These are phyloP conservation scores for Lipomyces orientalis DNA, from an alignment of 805 yeast genomes.

Conservation along the genomic window DNA sequence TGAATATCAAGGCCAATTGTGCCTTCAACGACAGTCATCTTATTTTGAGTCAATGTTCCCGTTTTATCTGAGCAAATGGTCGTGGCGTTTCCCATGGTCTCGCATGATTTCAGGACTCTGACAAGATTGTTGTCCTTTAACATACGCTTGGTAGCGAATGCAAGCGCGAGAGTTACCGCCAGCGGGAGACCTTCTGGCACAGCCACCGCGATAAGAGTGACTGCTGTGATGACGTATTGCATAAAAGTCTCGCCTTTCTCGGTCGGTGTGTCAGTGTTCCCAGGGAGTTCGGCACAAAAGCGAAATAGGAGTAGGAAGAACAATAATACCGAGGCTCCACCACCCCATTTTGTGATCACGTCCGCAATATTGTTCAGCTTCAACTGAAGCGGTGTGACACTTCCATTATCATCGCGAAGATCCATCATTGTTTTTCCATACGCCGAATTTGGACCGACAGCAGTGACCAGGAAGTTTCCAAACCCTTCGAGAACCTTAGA, in stretches of 20 bases:
- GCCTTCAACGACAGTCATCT: constrained; percentile 88
- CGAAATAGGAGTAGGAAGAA: constrained; percentile 80
- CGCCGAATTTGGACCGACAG: constrained; percentile 87
- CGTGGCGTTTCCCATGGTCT: constrained; percentile 98
- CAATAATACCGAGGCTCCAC: constrained; percentile 79
- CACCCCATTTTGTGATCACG: constrained; percentile 94
- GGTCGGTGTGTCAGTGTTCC: constrained; percentile 58
- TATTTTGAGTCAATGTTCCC: constrained; percentile 93
- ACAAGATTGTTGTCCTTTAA: constrained; percentile 94
- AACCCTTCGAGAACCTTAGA: constrained; percentile 85
- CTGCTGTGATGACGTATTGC: constrained; percentile 85
- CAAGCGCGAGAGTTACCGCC: constrained; percentile 96
- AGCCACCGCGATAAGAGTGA: constrained; percentile 94
- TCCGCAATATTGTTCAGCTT: constrained; percentile 83
- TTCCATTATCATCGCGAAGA: constrained; percentile 71
- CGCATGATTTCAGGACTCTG: constrained; percentile 92
- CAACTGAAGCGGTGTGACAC: constrained; percentile 87
- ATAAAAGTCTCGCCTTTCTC: constrained; percentile 84
- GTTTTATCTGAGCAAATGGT: constrained; percentile 97
- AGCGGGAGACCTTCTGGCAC: constrained; percentile 99
- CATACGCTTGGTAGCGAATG: constrained; percentile 98
- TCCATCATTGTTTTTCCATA: constrained; percentile 92
- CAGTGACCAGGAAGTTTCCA: constrained; percentile 84
- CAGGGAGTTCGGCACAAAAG: constrained; percentile 66
- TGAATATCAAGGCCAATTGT: constrained; percentile 59